Conservation (phyloP, 768 basidiomycete genomes). For the Auricularia auricula-judae region DNA sequence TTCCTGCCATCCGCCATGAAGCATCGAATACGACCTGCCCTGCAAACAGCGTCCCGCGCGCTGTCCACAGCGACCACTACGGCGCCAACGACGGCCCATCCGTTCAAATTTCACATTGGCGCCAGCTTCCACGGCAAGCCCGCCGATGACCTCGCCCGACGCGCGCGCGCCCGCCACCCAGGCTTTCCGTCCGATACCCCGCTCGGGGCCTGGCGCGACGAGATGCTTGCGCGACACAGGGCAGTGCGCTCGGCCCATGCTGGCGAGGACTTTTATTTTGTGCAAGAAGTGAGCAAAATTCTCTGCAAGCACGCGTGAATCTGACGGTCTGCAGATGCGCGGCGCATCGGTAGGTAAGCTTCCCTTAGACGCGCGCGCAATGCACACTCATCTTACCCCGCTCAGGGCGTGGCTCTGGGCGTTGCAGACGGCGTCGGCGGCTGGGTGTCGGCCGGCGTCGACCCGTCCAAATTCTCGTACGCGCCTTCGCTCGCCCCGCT, state of each 20-base stretch:
- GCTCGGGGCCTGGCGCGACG: slow-evolving; percentile 62
- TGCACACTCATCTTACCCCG: slow-evolving; percentile 1
- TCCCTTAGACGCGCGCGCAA: neutral
- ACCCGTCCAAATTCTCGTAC: slow-evolving; percentile 73
- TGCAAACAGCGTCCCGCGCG: neutral
- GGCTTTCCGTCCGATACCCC: slow-evolving; percentile 43
- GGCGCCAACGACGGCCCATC: slow-evolving; percentile 17
- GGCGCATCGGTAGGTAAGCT: slow-evolving; percentile 57
- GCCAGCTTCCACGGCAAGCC: slow-evolving; percentile 74
- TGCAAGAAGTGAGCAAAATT: slow-evolving; percentile 48
- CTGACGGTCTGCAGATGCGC: slow-evolving; percentile 46
- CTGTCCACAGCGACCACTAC: slow-evolving; percentile 9
- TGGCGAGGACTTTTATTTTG: slow-evolving; percentile 55
- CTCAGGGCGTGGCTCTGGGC: slow-evolving; percentile 65
- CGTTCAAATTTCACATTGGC: slow-evolving; percentile 68
- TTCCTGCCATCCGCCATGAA: neutral
- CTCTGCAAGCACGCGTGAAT: neutral
- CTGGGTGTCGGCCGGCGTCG: slow-evolving; percentile 74
- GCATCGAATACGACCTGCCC: neutral
- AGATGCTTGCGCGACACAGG: slow-evolving; percentile 40
- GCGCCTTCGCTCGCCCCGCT: neutral
- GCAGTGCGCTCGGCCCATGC: slow-evolving; percentile 27
- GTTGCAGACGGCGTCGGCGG: slow-evolving; percentile 92
- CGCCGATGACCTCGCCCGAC: slow-evolving; percentile 19
- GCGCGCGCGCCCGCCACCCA: slow-evolving; percentile 1